Percentiles rank a stretch among this genome's conserved stretches.
These are phyloP conservation scores for Luffa acutangula DNA, from an alignment of 306 rosid species.

Conservation along the genomic window DNA sequence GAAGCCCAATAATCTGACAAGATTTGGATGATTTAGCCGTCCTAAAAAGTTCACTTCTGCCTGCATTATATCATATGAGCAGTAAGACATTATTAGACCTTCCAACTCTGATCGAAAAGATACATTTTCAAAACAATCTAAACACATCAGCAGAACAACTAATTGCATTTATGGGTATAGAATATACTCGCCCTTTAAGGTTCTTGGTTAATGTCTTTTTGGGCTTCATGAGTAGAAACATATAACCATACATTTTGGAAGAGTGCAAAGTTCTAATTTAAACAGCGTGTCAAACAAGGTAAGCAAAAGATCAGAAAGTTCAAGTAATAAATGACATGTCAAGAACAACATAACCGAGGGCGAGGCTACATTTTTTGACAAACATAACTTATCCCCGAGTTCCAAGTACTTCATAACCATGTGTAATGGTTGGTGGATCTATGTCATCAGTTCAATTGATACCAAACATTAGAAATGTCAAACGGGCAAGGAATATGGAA, in stretches of 20 bases:
- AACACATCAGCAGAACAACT: neutral
- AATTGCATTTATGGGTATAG: neutral
- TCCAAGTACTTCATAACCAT: neutral
- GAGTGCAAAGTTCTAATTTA: neutral
- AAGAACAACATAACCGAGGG: neutral
- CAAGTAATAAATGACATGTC: neutral
- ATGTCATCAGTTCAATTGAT: neutral
- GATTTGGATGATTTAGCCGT: slow-evolving; percentile 69
- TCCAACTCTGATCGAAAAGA: neutral
- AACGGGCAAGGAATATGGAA: neutral
- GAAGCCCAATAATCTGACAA: slow-evolving; percentile 71
- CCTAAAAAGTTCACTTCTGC: slow-evolving; percentile 79
- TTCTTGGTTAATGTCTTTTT: neutral
- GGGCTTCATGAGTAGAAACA: neutral
- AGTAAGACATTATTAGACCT: neutral
- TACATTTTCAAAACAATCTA: neutral
- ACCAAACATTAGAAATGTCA: neutral
- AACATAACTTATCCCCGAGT: neutral
- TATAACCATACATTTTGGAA: neutral
- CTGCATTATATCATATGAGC: slow-evolving; percentile 32
- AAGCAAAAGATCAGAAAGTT: neutral
- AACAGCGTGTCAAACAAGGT: neutral
- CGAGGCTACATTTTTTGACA: neutral
- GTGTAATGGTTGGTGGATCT: neutral
- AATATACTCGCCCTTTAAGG: neutral